Evolutionary conservation across 2,329 filamentous ascomycete genomes (phyloP).

Genomic region (Lasiodiplodia citricola): DNA sequence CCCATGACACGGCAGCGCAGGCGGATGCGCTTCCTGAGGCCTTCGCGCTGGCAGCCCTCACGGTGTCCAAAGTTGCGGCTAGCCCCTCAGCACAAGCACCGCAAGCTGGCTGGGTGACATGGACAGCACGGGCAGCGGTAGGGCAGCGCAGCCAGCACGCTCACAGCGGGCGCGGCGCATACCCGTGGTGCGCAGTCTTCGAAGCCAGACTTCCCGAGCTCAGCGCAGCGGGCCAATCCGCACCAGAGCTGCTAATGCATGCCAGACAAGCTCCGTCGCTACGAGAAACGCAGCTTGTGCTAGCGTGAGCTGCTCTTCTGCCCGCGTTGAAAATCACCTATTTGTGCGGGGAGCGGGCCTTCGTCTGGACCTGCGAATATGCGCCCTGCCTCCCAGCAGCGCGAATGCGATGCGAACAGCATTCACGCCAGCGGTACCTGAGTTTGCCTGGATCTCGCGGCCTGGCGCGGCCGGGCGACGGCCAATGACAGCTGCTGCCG

Average conservation of each 20-base stretch:
- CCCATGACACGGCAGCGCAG: constrained; percentile 10
- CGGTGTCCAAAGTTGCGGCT: constrained; percentile 23
- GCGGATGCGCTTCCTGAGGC: constrained; percentile 18
- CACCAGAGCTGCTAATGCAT: constrained; percentile 25
- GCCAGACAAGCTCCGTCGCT: constrained; percentile 29
- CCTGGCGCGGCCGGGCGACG: constrained; percentile 2
- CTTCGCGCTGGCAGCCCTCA: constrained; percentile 22
- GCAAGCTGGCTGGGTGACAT: constrained; percentile 15
- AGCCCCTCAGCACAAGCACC: constrained; percentile 21
- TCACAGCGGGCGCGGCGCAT: constrained; percentile 21
- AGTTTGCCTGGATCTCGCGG: constrained; percentile 16
- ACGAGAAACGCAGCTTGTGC: constrained; percentile 28
- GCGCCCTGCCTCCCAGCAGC: background rate
- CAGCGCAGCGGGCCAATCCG: constrained; percentile 28
- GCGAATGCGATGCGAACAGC: constrained; percentile 7
- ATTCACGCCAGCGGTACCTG: constrained; percentile 13
- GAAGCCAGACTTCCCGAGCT: constrained; percentile 28
- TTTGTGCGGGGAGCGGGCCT: constrained; percentile 1
- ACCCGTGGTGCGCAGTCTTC: constrained; percentile 20
- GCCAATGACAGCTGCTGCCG: constrained; percentile 27
- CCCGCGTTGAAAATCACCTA: background rate
- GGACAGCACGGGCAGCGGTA: constrained; percentile 22
- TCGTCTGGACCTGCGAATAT: background rate
- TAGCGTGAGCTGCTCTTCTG: constrained; percentile 19
- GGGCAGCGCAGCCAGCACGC: constrained; percentile 19